A percentile compares a stretch with the other conserved stretches of the same genome.
Conservation (phyloP, 2,329 filamentous ascomycete genomes). For the Aspergillus piperis region DNA sequence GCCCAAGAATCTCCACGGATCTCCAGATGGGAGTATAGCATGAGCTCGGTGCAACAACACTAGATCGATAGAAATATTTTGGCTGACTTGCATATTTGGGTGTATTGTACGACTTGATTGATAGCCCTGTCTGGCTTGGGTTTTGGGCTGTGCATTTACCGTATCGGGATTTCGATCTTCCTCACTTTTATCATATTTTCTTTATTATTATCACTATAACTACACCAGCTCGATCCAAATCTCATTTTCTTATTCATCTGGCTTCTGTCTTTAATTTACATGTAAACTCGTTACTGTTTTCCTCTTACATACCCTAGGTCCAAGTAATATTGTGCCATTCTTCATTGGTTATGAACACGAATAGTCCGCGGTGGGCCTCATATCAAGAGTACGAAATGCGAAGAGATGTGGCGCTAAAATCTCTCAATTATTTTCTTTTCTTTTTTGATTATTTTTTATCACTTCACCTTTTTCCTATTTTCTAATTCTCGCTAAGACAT, state of each 20-base stretch:
- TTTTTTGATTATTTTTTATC: no score
- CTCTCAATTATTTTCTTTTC: constrained; percentile 8
- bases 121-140: constrained; percentile 4
- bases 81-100: constrained; percentile 14
- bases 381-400: background rate
- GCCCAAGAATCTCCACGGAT: constrained; percentile 21
- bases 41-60: background rate
- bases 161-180: background rate
- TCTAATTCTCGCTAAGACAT: background rate
- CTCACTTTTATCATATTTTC: background rate
- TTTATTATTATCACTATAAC: background rate
- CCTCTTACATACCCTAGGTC: no score
- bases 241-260: background rate
- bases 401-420: constrained; percentile 7
- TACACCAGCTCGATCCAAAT: background rate
- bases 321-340: background rate
- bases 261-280: constrained; percentile 1
- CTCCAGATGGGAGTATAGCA: constrained; percentile 22
- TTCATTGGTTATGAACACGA: background rate
- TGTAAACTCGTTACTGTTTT: background rate
- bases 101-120: constrained; percentile 7
- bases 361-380: background rate
- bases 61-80: background rate
- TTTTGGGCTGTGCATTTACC: background rate
- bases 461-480: background rate